A percentile compares a stretch with the other conserved stretches of the same genome.
These are phyloP conservation scores for Cenchrus fungigraminus DNA, from an alignment of 176 grass and related monocot genomes.

Conservation along the genomic window DNA sequence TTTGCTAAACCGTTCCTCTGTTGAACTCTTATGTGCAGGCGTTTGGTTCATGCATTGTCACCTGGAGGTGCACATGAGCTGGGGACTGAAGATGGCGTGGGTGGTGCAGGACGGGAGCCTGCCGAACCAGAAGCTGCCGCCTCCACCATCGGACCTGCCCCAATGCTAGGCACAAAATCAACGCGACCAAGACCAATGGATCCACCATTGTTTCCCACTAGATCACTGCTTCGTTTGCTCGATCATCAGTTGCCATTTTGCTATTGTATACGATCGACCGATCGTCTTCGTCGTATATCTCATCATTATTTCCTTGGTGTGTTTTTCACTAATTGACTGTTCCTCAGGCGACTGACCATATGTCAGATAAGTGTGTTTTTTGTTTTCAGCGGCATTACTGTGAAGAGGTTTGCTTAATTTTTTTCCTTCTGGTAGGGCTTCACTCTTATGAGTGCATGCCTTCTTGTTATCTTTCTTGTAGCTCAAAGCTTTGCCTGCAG, in stretches of 20 bases:
- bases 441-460: constrained; percentile 9
- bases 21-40: constrained; percentile 34
- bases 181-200: neutral
- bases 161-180: constrained; percentile 49
- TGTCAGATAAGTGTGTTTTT: neutral
- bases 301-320: constrained; percentile 7
- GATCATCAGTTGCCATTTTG: constrained; percentile 15
- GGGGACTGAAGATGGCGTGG: constrained; percentile 90
- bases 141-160: constrained; percentile 70
- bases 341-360: constrained; percentile 34
- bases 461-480: constrained; percentile 27
- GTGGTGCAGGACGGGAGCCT: constrained; percentile 67
- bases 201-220: neutral
- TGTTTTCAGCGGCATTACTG: neutral
- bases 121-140: constrained; percentile 63
- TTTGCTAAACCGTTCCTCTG: neutral
- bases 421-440: neutral
- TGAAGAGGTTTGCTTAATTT: neutral
- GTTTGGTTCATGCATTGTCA: constrained; percentile 98
- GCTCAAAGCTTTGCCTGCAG: constrained; percentile 14
- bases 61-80: constrained; percentile 82
- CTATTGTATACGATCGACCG: too few relatives aligned
- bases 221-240: neutral
- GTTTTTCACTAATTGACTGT: neutral
- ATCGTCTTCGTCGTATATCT: neutral